Conservation (phyloP, 352 stramenopile species). For the Thraustochytrium sp. region DNA sequence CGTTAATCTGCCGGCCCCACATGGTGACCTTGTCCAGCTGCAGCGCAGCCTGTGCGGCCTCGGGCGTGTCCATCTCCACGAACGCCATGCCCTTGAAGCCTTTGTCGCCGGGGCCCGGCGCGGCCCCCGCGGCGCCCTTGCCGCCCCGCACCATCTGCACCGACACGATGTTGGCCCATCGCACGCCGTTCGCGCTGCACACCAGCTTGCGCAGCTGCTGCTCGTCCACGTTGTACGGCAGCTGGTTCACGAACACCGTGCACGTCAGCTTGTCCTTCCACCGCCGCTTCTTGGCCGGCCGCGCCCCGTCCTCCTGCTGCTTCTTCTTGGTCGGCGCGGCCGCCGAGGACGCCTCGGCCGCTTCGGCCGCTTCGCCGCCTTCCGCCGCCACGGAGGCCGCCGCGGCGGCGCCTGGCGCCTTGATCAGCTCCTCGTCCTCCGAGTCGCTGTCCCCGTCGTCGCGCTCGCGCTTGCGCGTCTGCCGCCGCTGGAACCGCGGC, state of each 20-base stretch:
- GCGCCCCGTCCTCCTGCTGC: background rate
- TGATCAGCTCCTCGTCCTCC: too few species aligned
- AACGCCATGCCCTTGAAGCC: constrained; percentile 36
- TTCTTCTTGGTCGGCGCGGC: background rate
- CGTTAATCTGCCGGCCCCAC: constrained; percentile 13
- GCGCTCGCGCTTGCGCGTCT: too few species aligned
- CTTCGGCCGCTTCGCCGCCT: background rate
- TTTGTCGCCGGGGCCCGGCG: too few species aligned
- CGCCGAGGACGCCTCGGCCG: background rate
- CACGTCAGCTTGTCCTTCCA: constrained; percentile 5
- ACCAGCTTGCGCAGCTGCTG: background rate
- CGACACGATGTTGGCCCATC: background rate
- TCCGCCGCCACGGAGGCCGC: background rate
- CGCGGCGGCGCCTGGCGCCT: background rate
- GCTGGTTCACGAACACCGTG: constrained; percentile 36
- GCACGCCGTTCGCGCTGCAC: background rate
- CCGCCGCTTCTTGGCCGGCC: background rate
- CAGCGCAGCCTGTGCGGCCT: background rate
- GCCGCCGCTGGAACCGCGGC: too few species aligned
- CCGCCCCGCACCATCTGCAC: background rate
- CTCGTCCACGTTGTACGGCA: constrained; percentile 10
- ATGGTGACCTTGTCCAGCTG: constrained; percentile 10
- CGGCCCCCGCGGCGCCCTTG: too few species aligned
- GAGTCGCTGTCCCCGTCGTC: too few species aligned
- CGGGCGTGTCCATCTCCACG: background rate